These are phyloP conservation scores for Spiraea crenata DNA, from an alignment of 331 rosid species.

Conservation along the genomic window DNA sequence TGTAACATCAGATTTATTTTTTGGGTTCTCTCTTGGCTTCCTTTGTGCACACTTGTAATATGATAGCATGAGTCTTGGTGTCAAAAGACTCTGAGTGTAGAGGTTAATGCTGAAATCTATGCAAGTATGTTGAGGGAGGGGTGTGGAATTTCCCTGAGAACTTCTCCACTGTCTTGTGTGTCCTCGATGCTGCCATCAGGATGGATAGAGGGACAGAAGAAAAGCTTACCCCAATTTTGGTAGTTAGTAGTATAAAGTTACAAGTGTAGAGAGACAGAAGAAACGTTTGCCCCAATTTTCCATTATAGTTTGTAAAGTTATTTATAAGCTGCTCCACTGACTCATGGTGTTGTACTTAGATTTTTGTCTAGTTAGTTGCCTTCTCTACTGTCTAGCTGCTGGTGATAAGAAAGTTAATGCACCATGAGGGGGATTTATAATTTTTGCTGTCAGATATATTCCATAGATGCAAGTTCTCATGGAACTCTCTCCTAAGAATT, in stretches of 20 bases:
- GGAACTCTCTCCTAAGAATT: background rate
- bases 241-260: too few species aligned
- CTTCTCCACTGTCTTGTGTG: background rate
- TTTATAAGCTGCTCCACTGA: background rate
- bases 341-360: background rate
- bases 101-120: background rate
- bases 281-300: background rate
- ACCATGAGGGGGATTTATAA: background rate
- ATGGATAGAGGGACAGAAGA: background rate
- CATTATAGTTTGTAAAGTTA: background rate
- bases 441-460: background rate
- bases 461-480: background rate
- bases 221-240: background rate
- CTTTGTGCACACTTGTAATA: background rate
- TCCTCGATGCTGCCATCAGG: background rate
- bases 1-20: background rate
- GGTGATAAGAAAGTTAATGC: background rate
- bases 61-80: background rate
- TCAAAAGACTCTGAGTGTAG: background rate
- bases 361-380: background rate
- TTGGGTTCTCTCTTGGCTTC: background rate
- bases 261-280: background rate
- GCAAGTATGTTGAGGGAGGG: background rate
- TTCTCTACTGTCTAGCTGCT: background rate
- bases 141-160: background rate